Conservation (phyloP, 2,329 filamentous ascomycete species). For the Berkeleyomyces rouxiae region DNA sequence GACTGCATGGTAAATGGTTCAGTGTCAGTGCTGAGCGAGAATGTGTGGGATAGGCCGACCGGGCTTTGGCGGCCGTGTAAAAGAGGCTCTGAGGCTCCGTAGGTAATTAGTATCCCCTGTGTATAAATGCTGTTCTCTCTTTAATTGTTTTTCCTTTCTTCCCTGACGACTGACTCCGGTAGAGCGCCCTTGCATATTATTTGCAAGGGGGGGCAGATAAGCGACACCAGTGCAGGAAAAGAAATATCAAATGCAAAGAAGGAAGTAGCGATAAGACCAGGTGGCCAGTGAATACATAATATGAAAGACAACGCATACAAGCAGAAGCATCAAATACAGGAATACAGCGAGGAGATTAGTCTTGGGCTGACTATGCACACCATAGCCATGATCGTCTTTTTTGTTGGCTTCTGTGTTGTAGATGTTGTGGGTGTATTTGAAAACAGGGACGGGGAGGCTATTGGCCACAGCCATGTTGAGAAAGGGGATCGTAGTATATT, state of each 20-base stretch:
- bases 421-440: neutral
- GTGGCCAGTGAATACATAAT: constrained; percentile 2
- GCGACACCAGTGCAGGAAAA: constrained; percentile 11
- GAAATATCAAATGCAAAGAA: constrained; percentile 17
- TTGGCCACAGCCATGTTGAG: neutral
- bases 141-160: neutral
- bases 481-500: constrained; percentile 27
- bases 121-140: neutral
- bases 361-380: constrained; percentile 15
- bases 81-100: neutral
- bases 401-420: constrained; percentile 15
- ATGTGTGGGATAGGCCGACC: neutral
- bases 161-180: neutral
- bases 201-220: neutral
- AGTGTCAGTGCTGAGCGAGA: neutral
- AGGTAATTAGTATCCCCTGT: neutral
- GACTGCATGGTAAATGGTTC: neutral
- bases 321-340: constrained; percentile 3
- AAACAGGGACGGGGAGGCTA: neutral
- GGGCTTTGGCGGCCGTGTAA: neutral
- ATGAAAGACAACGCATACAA: constrained; percentile 4
- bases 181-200: neutral
- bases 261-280: constrained; percentile 5
- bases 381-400: constrained; percentile 48
- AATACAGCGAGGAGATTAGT: constrained; percentile 12